Percentiles rank a stretch among this genome's conserved stretches.
These are phyloP conservation scores for Cutaneotrichosporon sp. DNA, from an alignment of 1,284 basidiomycete species.

Conservation along the genomic window DNA sequence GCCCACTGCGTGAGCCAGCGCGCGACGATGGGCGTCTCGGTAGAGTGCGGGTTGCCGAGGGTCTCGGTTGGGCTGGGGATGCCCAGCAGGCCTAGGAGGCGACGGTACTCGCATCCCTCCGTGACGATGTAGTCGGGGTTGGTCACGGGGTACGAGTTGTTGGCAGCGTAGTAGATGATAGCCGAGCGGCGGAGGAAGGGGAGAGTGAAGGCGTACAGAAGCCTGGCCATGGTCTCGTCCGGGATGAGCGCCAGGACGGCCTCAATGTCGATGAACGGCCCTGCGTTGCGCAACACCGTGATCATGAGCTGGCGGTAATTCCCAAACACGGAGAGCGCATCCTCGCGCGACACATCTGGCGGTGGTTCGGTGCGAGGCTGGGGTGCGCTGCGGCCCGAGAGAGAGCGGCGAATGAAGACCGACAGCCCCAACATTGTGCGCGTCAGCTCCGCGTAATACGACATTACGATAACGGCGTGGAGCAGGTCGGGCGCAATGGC, in stretches of 20 bases:
- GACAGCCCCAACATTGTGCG: constrained; percentile 77
- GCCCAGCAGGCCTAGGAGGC: constrained; percentile 71
- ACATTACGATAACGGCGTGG: constrained; percentile 76
- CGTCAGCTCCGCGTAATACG: constrained; percentile 85
- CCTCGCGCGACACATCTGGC: constrained; percentile 32
- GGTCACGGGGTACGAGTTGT: constrained; percentile 57
- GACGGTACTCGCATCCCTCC: constrained; percentile 66
- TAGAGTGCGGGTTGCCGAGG: constrained; percentile 69
- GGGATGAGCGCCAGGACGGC: constrained; percentile 40
- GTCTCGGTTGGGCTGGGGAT: constrained; percentile 72
- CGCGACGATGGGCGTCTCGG: constrained; percentile 55
- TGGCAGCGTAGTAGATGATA: constrained; percentile 77
- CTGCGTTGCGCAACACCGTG: constrained; percentile 46
- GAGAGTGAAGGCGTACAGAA: constrained; percentile 85
- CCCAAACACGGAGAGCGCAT: constrained; percentile 39
- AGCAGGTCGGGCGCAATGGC: constrained; percentile 85
- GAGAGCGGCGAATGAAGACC: constrained; percentile 47
- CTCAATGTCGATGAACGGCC: constrained; percentile 45
- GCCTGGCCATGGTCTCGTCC: constrained; percentile 65
- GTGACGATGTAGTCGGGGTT: constrained; percentile 61
- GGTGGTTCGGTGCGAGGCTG: constrained; percentile 54
- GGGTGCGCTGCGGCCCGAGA: constrained; percentile 31
- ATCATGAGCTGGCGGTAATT: constrained; percentile 52
- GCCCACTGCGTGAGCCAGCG: constrained; percentile 53
- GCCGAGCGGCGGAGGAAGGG: constrained; percentile 91